Evolutionary conservation across 2,329 filamentous ascomycete species (phyloP).

Genomic region (Didymella arachidicola): DNA sequence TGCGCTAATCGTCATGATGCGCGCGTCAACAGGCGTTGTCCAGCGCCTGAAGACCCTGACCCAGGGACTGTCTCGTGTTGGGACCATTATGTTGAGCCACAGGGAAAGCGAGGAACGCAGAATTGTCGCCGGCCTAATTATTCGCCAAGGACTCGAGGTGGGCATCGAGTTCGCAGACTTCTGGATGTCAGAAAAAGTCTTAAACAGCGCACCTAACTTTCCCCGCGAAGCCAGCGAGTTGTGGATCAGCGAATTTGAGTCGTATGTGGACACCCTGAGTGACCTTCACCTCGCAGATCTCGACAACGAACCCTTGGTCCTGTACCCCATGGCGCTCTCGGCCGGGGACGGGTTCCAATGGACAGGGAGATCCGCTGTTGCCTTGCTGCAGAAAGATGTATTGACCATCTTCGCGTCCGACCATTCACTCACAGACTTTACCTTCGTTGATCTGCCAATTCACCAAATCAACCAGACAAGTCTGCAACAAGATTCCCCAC

Average conservation of each 20-base stretch:
- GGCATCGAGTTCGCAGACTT: constrained; percentile 36
- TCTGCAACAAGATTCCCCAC: constrained; percentile 14
- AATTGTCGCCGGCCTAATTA: constrained; percentile 43
- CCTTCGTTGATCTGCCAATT: constrained; percentile 43
- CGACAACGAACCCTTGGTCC: constrained; percentile 23
- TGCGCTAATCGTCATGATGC: constrained; percentile 39
- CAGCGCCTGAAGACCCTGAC: constrained; percentile 24
- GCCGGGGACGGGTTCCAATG: constrained; percentile 36
- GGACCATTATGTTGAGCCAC: constrained; percentile 33
- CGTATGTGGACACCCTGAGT: constrained; percentile 37
- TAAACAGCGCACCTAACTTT: constrained; percentile 35
- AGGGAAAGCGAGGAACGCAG: constrained; percentile 41
- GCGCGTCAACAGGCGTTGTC: constrained; percentile 26
- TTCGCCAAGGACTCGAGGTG: constrained; percentile 35
- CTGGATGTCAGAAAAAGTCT: constrained; percentile 38
- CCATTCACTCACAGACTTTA: constrained; percentile 21
- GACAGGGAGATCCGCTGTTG: constrained; percentile 24
- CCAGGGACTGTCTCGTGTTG: constrained; percentile 30
- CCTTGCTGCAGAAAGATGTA: constrained; percentile 28
- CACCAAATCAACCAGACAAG: constrained; percentile 25
- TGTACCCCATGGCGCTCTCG: constrained; percentile 35
- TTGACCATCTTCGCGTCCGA: constrained; percentile 37
- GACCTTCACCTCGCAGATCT: constrained; percentile 25
- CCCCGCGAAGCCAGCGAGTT: constrained; percentile 22
- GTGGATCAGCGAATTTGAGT: constrained; percentile 43